phyloP scores from a whole-genome alignment of 192 early-diverging fungal species.

The Gigaspora rosea region DNA sequence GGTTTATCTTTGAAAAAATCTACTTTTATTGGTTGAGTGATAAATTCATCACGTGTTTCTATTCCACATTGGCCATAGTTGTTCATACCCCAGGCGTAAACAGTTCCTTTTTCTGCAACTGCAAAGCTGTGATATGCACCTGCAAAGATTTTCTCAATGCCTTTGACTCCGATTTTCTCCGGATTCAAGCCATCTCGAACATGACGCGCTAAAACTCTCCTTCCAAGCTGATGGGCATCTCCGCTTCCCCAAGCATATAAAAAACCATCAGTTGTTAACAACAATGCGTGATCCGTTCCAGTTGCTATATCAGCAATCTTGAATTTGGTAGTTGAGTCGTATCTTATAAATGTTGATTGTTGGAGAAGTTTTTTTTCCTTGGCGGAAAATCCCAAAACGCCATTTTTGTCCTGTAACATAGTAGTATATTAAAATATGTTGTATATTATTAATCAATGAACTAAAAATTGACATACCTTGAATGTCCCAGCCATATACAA shows the following conservation, averaged over 20 bases:
- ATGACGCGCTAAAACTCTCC: conserved; percentile 72
- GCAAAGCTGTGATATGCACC: conserved; percentile 87
- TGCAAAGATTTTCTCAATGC: conserved; percentile 67
- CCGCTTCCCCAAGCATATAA: conserved; percentile 91
- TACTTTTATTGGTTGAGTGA: conserved; percentile 61
- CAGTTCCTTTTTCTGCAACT: conserved; percentile 61
- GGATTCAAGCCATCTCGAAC: conserved; percentile 64
- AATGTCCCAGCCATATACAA: conserved; percentile 92
- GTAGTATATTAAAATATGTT: neutral
- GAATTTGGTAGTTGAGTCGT: conserved; percentile 53
- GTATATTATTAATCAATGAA: neutral
- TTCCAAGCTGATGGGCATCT: conserved; percentile 88
- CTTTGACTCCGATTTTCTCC: conserved; percentile 50
- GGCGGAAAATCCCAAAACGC: neutral
- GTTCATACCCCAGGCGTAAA: conserved; percentile 89
- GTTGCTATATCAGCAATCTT: conserved; percentile 75
- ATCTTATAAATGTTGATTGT: conserved; percentile 62
- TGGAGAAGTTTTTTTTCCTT: conserved; percentile 64
- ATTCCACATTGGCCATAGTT: conserved; percentile 86
- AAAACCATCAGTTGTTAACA: conserved; percentile 67
- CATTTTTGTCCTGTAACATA: neutral
- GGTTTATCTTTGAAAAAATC: conserved; percentile 47
- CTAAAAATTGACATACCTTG: conserved; percentile 37
- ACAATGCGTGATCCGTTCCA: conserved; percentile 86
- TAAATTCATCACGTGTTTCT: conserved; percentile 30